Conservation (phyloP, 1,139 yeast species). For the Protomyces arabidopsidicola region DNA sequence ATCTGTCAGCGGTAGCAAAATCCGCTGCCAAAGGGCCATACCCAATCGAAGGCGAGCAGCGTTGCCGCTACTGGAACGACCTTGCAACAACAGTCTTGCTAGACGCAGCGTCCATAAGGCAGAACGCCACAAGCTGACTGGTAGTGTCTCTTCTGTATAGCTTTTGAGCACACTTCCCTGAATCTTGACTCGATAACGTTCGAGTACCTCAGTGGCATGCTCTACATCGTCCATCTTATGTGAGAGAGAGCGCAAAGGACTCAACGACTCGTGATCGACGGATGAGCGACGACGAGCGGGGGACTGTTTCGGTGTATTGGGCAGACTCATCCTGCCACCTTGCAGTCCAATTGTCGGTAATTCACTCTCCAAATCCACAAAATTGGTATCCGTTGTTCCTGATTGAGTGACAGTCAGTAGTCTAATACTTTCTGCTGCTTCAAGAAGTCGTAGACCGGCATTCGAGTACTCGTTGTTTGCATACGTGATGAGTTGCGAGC, state of each 20-base stretch:
- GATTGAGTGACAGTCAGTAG: background rate
- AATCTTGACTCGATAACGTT: background rate
- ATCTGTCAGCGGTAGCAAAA: background rate
- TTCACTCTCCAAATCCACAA: background rate
- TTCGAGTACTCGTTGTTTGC: background rate
- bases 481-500: background rate
- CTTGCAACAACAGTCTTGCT: background rate
- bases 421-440: background rate
- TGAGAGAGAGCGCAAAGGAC: background rate
- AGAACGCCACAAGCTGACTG: background rate
- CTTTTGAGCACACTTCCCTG: background rate
- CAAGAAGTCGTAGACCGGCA: background rate
- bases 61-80: background rate
- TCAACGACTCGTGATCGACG: background rate
- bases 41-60: background rate
- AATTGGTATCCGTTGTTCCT: background rate
- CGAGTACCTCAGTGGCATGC: background rate
- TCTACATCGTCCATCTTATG: background rate
- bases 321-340: background rate
- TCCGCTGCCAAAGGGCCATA: background rate
- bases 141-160: background rate
- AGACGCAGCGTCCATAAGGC: background rate
- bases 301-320: background rate
- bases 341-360: background rate
- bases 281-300: background rate